Evolutionary conservation across 2,329 filamentous ascomycete species (phyloP).

Genomic region (Metarhizium robertsii): DNA sequence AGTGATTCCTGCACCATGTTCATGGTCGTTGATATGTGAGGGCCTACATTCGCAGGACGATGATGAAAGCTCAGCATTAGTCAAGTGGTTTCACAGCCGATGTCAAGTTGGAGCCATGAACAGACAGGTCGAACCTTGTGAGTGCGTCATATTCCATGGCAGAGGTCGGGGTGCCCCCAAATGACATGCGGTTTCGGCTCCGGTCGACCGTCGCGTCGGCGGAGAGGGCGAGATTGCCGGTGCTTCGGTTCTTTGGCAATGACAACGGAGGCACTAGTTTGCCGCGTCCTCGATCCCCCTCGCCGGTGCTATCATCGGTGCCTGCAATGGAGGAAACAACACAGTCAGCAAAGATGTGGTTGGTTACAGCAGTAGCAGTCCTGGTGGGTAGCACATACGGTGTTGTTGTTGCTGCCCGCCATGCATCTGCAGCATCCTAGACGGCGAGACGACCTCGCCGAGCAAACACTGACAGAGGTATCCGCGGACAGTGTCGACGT

Average conservation of each 20-base stretch:
- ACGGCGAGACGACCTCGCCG: conserved; percentile 15
- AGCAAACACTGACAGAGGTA: conserved; percentile 5
- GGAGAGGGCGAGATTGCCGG: conserved; percentile 47
- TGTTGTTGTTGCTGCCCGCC: conserved; percentile 29
- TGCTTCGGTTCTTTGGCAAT: conserved; percentile 56
- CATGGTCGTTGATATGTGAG: conserved; percentile 74
- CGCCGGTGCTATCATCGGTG: conserved; percentile 22
- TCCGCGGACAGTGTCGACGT: conserved; percentile 11
- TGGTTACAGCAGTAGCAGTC: neutral
- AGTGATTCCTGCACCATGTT: conserved; percentile 76
- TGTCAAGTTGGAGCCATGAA: neutral
- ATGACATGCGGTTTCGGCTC: conserved; percentile 61
- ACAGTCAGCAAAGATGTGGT: conserved; percentile 12
- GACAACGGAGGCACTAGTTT: conserved; percentile 38
- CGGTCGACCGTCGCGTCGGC: conserved; percentile 42
- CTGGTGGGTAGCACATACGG: conserved; percentile 19
- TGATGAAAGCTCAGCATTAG: neutral
- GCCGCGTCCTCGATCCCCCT: conserved; percentile 32
- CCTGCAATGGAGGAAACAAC: conserved; percentile 13
- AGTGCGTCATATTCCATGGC: conserved; percentile 57
- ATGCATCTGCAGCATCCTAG: conserved; percentile 36
- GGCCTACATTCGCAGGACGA: conserved; percentile 43
- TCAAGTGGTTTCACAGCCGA: neutral
- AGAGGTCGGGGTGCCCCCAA: conserved; percentile 57
- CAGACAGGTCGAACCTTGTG: conserved; percentile 49